Evolutionary conservation across 78 protist genomes (phyloP), one percentile per base, ranked within the genome.

Genomic region (Dictyostelium citrinum): DNA sequence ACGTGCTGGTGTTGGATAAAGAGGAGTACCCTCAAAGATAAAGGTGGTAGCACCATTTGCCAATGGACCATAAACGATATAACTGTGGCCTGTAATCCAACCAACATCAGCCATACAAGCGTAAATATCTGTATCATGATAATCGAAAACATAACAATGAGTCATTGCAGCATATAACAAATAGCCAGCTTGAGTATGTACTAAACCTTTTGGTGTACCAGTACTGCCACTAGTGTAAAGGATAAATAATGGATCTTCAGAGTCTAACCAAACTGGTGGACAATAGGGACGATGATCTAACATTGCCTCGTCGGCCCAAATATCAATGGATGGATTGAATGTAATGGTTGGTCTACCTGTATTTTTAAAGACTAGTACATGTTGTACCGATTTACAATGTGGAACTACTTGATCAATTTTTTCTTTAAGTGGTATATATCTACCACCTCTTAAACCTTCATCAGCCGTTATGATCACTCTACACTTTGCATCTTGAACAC

Each of bases 31-130:
- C 77, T 99, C 99, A 90, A 98, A 99, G 60, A 98, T 76, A 68
- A 98, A 78, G 2, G 97, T 79, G 14, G 99, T 99, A 8, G 99
- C 97, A 17, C 99, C 98, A 91, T 96, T 95, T 90, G 41, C 33
- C 37, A 99, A 93, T 45, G 99, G 99, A 51, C 99, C 99, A 90
- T 98, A 99, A 7, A 96, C 97, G 24, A 98, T 96, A 94, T 99
- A 99, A 24, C 98, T 70, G 95, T 99, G 99, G 27, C 99, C 99
- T 7, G 99, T 99, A 86, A 99, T 98, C 99, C 99, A 99, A 46
- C 96, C 97, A 45, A 93, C 82, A 67, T 98, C 99, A 37, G 99
- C 99, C 24, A 98, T 95, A 97, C 99, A 98, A 27, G 96, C 98
- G 93, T 91, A 98, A 22, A 99, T 97, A 81, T 99, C 99, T 3